Base-by-base conservation (phyloP, 163 green algal species). In the Botryococcus braunii region DNA sequence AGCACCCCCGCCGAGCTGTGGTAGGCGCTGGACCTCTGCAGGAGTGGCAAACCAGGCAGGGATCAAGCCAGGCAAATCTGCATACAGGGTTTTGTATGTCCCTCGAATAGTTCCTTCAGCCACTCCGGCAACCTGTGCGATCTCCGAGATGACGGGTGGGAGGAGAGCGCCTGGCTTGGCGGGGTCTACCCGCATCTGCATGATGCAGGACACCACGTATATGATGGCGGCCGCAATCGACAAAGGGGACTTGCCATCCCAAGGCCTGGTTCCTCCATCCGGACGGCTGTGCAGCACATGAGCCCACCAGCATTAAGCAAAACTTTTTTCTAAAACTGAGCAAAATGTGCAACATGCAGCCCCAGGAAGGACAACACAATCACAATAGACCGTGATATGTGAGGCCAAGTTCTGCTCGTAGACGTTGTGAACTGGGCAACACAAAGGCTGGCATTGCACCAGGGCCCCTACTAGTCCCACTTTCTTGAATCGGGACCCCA, bases 141-240 rank as follows among this genome's bases (percentile, higher is more conserved):
- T 71, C 37, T 89, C 79, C 0, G 83, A 74, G 9, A 89, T 81
- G 39, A 73, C 71, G 47, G 75, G 79, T 5, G 78, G 75, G 4
- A 25, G 13, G 21, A 62, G 66, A 43, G 91, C 82, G 32, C 81
- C 70, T 4, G 66, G 31, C 72, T 84, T 66, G 13, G 57, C 25
- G 17, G 69, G 74, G 5, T 64, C 49, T 23, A 60, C 31, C 4
- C 52, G 67, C 43, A 74, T 69, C 62, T 74, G 69, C 2, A 73
- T 74, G 48, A 91, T 66, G 48, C 70, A 65, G 37, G 77, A 75
- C 38, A 88, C 74, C 57, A 89, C 77, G 72, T 83, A 89, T n/a
- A 95, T 80, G 65, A 95, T 81, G 36, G 79, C 83, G 3, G 80
- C 87, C 1, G 86, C 88, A 23, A 92, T 79, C n/a, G 87, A 88